Percentiles rank a stretch among this genome's conserved stretches.
Evolutionary conservation across 306 rosid genomes (phyloP).

Genomic region (Echinosophora koreensis): DNA sequence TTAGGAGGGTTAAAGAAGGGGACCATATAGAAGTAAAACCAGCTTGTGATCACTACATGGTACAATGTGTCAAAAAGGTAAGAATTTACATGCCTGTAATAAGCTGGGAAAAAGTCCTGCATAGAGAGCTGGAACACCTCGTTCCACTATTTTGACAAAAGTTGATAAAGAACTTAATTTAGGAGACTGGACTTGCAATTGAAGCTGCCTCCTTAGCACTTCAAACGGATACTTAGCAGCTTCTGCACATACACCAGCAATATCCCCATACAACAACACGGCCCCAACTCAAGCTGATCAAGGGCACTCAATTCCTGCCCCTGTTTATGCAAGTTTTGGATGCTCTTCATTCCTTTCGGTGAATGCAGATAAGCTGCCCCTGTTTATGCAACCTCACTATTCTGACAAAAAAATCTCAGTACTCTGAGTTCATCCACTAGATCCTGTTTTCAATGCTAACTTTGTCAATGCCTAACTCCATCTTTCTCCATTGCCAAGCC

Average conservation of each 20-base stretch:
- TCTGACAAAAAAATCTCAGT: no score
- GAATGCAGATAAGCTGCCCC: conserved; percentile 78
- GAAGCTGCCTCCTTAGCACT: conserved; percentile 92
- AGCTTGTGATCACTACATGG: conserved; percentile 24
- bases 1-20: conserved; percentile 11
- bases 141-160: conserved; percentile 75
- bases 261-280: conserved; percentile 87
- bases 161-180: conserved; percentile 86
- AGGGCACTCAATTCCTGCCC: conserved; percentile 79
- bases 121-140: conserved; percentile 91
- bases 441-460: no score
- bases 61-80: conserved; percentile 32
- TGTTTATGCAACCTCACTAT: no score
- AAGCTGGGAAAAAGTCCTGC: conserved; percentile 97
- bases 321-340: conserved; percentile 68
- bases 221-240: conserved; percentile 95
- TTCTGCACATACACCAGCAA: conserved; percentile 98
- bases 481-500: no score
- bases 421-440: no score
- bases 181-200: conserved; percentile 84
- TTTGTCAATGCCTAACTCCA: no score
- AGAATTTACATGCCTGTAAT: conserved; percentile 73
- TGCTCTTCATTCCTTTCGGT: conserved; percentile 87
- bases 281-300: conserved; percentile 94
- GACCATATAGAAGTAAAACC: conserved; percentile 30